Conservation (phyloP, 2,329 filamentous ascomycete genomes). For the Juglanconis sp. region DNA sequence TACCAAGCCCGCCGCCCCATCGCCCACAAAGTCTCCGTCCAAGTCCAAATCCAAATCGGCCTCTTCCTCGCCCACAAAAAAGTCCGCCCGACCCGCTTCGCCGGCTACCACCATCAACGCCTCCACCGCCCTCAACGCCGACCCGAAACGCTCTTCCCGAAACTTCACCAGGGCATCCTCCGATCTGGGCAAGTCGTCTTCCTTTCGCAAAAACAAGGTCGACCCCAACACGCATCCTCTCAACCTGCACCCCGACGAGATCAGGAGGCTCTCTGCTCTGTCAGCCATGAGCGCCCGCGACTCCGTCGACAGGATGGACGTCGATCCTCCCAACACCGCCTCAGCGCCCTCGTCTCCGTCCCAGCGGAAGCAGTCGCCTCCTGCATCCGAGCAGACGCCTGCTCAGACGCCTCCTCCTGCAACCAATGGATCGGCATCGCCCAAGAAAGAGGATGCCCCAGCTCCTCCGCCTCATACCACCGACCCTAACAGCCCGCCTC, state of each 20-base stretch:
- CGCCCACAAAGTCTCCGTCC: conserved; percentile 30
- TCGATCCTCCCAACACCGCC: conserved; percentile 56
- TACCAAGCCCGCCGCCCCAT: conserved; percentile 23
- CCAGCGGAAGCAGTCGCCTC: conserved; percentile 40
- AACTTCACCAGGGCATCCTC: conserved; percentile 47
- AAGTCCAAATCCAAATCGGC: conserved; percentile 23
- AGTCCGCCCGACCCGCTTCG: conserved; percentile 31
- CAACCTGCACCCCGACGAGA: conserved; percentile 85
- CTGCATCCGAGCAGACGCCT: conserved; percentile 26
- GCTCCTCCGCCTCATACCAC: conserved; percentile 71
- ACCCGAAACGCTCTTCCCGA: conserved; percentile 35
- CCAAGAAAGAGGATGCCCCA: conserved; percentile 51
- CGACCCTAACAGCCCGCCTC: conserved; percentile 56
- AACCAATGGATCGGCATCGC: conserved; percentile 41
- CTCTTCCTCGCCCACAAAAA: conserved; percentile 36
- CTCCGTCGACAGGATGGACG: conserved; percentile 61
- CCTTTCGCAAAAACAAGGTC: conserved; percentile 49
- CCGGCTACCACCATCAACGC: conserved; percentile 29
- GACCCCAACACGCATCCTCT: conserved; percentile 79
- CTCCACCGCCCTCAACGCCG: conserved; percentile 26
- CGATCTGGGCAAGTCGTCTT: conserved; percentile 42
- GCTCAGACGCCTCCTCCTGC: conserved; percentile 45
- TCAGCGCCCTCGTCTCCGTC: conserved; percentile 52
- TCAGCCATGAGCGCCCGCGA: conserved; percentile 60
- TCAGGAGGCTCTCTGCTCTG: conserved; percentile 69